Evolutionary conservation across 164 flowering plant species (phyloP).

Genomic region (Tetrastigma voinierianum): DNA sequence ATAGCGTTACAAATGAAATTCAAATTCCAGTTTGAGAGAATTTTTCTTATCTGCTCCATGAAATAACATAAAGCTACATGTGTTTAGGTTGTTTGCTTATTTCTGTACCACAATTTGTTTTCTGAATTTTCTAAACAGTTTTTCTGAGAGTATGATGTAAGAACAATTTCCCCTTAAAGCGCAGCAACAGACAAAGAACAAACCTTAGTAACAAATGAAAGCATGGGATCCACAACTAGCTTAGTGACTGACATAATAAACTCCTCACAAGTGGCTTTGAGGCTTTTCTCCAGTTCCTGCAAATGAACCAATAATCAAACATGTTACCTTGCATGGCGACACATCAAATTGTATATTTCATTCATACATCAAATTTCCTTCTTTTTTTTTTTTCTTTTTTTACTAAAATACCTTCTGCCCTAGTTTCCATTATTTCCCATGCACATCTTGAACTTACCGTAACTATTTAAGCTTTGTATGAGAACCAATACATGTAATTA

Average conservation of each 20-base stretch:
- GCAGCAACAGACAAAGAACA: slow-evolving; percentile 8
- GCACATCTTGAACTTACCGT: no score
- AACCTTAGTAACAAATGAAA: slow-evolving; percentile 98
- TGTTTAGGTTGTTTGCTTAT: background rate
- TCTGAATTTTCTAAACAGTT: background rate
- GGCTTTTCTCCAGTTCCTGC: slow-evolving; percentile 91
- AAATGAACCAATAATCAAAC: background rate
- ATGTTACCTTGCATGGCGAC: background rate
- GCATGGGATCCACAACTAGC: slow-evolving; percentile 95
- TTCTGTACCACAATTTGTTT: background rate
- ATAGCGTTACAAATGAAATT: background rate
- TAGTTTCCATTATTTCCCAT: no score
- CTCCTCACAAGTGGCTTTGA: slow-evolving; percentile 93
- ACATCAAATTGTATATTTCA: background rate
- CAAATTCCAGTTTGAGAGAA: background rate
- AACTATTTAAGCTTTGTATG: no score
- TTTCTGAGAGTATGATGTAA: background rate
- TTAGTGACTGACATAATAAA: slow-evolving; percentile 97
- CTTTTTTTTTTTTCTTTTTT: no score
- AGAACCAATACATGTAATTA: no score
- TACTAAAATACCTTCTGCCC: no score
- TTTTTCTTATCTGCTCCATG: slow-evolving; percentile 1
- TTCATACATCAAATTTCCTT: no score
- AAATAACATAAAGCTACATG: background rate
- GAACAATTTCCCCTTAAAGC: background rate